A percentile compares a stretch with the other conserved stretches of the same genome.
Evolutionary conservation across 306 rosid species (phyloP).

Genomic region (Quercus robur): DNA sequence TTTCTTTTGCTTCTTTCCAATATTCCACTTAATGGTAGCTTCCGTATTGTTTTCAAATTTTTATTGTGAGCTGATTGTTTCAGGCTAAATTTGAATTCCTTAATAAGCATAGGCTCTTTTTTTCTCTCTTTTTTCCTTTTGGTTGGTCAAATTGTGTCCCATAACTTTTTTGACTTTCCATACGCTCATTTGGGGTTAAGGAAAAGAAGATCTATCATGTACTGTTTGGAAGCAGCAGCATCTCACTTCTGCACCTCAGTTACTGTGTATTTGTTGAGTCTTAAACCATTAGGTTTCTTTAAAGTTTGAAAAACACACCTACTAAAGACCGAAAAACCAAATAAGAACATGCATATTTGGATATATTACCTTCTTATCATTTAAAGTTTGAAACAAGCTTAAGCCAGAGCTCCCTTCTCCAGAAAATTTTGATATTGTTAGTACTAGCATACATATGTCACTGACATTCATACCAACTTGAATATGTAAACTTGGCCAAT

Average conservation of each 20-base stretch:
- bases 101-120: background rate
- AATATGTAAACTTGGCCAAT: background rate
- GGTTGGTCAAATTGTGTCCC: background rate
- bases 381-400: background rate
- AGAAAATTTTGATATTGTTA: background rate
- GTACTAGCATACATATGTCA: background rate
- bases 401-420: background rate
- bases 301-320: too few relatives aligned
- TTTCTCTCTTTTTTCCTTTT: background rate
- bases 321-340: background rate
- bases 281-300: too few relatives aligned
- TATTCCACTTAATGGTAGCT: background rate
- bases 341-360: background rate
- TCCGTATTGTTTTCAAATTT: background rate
- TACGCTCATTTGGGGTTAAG: background rate
- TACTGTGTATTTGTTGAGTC: too few relatives aligned
- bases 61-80: background rate
- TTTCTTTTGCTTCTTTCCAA: conserved; percentile 17
- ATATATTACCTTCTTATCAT: background rate
- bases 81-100: background rate
- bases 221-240: background rate
- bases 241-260: background rate
- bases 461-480: background rate
- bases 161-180: background rate
- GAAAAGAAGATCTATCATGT: background rate